These are phyloP conservation scores for Nakazawaea anatomiae DNA, from an alignment of 805 yeast genomes.

Conservation along the genomic window DNA sequence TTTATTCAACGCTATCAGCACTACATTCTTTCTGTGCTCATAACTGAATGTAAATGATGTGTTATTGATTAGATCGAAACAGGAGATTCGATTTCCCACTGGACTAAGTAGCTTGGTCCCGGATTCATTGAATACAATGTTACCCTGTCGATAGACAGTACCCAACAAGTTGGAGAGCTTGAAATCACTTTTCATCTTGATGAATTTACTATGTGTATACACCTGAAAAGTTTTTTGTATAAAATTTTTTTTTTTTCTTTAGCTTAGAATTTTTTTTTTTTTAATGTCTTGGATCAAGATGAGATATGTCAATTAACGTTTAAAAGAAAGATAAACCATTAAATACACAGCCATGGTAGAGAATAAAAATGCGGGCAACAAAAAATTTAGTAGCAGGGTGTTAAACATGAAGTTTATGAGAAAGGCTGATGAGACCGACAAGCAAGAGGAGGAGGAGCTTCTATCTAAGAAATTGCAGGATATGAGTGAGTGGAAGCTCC, in stretches of 20 bases:
- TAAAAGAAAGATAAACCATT: too few relatives aligned
- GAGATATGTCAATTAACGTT: neutral
- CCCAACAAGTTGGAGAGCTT: slow-evolving; percentile 86
- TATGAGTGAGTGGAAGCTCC: slow-evolving; percentile 45
- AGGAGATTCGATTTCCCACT: slow-evolving; percentile 88
- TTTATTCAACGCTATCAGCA: slow-evolving; percentile 72
- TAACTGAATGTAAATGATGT: slow-evolving; percentile 85
- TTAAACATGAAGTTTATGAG: slow-evolving; percentile 80
- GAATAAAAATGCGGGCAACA: neutral
- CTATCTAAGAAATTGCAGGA: slow-evolving; percentile 37
- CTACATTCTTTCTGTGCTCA: slow-evolving; percentile 84
- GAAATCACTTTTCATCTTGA: slow-evolving; percentile 77
- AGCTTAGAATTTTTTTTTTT: neutral
- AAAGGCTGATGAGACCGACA: slow-evolving; percentile 31
- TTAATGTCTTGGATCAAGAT: neutral
- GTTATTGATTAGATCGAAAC: slow-evolving; percentile 80
- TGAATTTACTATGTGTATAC: neutral
- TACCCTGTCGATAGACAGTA: slow-evolving; percentile 93
- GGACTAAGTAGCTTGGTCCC: slow-evolving; percentile 84
- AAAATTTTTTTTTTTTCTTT: slow-evolving; percentile 4
- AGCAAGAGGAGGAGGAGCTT: slow-evolving; percentile 27
- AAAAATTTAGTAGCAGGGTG: slow-evolving; percentile 54
- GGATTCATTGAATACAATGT: slow-evolving; percentile 76
- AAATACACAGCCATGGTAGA: neutral
- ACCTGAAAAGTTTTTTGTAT: slow-evolving; percentile 4